These are phyloP conservation scores for Gossypium davidsonii DNA, from an alignment of 441 rosid species.

Conservation along the genomic window DNA sequence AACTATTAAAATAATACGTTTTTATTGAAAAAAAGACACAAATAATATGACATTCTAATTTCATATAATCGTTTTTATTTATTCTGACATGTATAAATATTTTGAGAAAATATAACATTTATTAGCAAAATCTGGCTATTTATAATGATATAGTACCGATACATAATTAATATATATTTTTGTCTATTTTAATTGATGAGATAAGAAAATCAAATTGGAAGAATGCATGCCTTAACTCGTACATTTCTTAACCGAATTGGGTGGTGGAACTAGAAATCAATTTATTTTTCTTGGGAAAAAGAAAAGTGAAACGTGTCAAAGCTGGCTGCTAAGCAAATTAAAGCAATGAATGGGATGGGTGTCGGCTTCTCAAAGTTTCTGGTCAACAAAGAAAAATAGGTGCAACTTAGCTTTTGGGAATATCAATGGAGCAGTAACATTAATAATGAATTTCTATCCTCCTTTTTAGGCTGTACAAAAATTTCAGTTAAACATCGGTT, in stretches of 20 bases:
- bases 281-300: background rate
- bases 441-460: background rate
- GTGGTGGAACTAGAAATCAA: background rate
- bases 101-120: too few species aligned
- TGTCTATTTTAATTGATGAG: too few species aligned
- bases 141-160: too few species aligned
- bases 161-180: too few species aligned
- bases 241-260: background rate
- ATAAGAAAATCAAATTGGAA: too few species aligned
- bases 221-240: background rate
- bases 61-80: fast-evolving
- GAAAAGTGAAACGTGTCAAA: background rate
- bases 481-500: too few species aligned
- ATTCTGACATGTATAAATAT: too few species aligned
- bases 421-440: background rate
- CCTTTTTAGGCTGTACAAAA: too few species aligned
- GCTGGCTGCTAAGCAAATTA: background rate
- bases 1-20: too few species aligned
- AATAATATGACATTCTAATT: too few species aligned
- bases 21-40: too few species aligned
- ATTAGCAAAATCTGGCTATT: too few species aligned
- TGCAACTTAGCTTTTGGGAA: background rate
- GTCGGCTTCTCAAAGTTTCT: background rate
- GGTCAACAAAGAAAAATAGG: constrained; percentile 10
- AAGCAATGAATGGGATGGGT: background rate